phyloP scores from a whole-genome alignment of 176 grass and related monocot species.

The Canna indica region DNA sequence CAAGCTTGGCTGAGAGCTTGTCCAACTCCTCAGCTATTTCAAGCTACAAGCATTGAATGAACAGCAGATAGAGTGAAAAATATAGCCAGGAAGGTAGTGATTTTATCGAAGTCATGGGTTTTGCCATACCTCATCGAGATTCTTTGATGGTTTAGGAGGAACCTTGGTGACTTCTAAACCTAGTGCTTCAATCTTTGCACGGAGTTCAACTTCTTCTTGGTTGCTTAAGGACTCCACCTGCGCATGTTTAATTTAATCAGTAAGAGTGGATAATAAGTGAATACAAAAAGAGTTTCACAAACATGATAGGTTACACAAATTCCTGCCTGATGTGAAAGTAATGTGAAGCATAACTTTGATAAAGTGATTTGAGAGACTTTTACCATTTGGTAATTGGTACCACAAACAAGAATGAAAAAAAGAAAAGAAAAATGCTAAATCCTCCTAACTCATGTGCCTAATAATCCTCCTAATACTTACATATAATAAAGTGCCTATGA shows the following conservation, averaged over 20 bases:
- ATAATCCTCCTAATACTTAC: too few relatives aligned
- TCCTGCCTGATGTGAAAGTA: neutral
- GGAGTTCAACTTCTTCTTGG: slow-evolving; percentile 85
- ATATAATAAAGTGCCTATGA: too few relatives aligned
- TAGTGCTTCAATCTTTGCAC: slow-evolving; percentile 81
- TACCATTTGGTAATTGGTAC: too few relatives aligned
- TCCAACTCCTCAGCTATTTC: slow-evolving; percentile 87
- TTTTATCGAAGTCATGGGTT: neutral
- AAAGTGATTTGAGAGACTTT: neutral
- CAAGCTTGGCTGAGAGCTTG: slow-evolving; percentile 57
- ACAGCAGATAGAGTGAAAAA: neutral
- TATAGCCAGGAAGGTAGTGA: neutral
- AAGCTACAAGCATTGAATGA: slow-evolving; percentile 26
- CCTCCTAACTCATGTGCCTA: too few relatives aligned
- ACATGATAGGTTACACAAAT: neutral
- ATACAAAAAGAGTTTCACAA: neutral
- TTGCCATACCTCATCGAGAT: slow-evolving; percentile 50
- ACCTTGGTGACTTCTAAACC: slow-evolving; percentile 74
- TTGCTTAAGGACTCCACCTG: slow-evolving; percentile 93
- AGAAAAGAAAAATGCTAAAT: too few relatives aligned
- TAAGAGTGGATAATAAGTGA: neutral
- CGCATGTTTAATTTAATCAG: slow-evolving; percentile 11
- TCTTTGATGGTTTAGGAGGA: slow-evolving; percentile 41
- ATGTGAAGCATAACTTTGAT: neutral
- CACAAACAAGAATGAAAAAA: too few relatives aligned